Conservation (phyloP, 768 basidiomycete genomes). For the Exidia glandulosa region DNA sequence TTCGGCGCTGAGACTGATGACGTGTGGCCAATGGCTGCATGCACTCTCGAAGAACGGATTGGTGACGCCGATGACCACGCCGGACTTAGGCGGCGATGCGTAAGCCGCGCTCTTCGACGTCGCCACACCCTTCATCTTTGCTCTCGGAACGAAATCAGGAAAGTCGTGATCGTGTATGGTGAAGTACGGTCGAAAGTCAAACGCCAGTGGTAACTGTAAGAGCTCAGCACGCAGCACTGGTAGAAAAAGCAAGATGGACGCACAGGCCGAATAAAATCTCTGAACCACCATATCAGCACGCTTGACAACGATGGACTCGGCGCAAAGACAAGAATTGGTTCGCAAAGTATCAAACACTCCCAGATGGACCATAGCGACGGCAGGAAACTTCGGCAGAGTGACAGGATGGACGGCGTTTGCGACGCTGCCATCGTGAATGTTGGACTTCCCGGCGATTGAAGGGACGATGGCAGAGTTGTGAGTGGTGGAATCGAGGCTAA, state of each 20-base stretch:
- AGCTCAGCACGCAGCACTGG: neutral
- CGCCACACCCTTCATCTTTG: neutral
- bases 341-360: slow-evolving; percentile 88
- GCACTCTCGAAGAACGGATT: slow-evolving; percentile 78
- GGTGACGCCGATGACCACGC: slow-evolving; percentile 72
- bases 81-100: slow-evolving; percentile 49
- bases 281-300: slow-evolving; percentile 77
- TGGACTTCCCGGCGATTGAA: neutral
- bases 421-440: slow-evolving; percentile 33
- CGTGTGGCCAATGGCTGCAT: slow-evolving; percentile 79
- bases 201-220: slow-evolving; percentile 64
- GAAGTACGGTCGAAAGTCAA: slow-evolving; percentile 87
- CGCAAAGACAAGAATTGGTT: slow-evolving; percentile 80
- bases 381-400: slow-evolving; percentile 12
- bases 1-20: slow-evolving; percentile 50
- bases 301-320: slow-evolving; percentile 71
- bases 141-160: slow-evolving; percentile 39
- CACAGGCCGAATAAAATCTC: slow-evolving; percentile 78
- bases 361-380: slow-evolving; percentile 44
- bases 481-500: neutral
- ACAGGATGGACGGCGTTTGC: slow-evolving; percentile 50
- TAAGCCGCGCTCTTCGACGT: neutral
- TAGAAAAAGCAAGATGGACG: slow-evolving; percentile 12
- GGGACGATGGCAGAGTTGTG: neutral
- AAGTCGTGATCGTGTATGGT: slow-evolving; percentile 94